Conservation (phyloP, 208 protist genomes). For the Zelonia costaricensis region DNA sequence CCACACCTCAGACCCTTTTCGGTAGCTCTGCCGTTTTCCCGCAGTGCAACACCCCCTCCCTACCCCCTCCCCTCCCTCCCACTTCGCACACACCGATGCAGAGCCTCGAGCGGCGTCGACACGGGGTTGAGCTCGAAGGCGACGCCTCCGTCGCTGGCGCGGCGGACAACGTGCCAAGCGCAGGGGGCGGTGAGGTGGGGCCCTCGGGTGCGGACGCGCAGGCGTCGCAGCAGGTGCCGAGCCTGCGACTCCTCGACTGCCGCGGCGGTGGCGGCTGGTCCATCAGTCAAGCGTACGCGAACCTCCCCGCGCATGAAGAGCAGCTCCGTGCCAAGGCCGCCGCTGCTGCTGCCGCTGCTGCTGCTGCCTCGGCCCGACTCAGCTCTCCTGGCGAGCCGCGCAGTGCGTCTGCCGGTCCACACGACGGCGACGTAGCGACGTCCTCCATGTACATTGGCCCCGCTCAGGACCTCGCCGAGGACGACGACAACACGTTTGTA, state of each 20-base stretch:
- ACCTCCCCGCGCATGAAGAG: conserved; percentile 39
- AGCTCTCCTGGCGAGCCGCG: background rate
- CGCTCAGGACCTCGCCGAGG: conserved; percentile 24
- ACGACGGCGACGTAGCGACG: background rate
- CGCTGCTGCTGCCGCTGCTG: no score
- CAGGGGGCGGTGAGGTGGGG: no score
- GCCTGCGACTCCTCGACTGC: conserved; percentile 41
- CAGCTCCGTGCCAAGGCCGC: conserved; percentile 34
- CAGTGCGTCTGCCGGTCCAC: conserved; percentile 4
- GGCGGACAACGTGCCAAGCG: no score
- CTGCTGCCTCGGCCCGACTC: no score
- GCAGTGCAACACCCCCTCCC: no score
- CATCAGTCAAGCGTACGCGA: conserved; percentile 53
- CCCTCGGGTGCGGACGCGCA: background rate
- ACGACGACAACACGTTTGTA: conserved; percentile 89
- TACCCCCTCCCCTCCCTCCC: no score
- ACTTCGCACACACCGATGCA: conserved; percentile 4
- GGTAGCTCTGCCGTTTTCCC: no score
- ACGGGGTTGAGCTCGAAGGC: background rate
- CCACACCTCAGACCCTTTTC: no score
- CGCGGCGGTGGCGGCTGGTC: conserved; percentile 76
- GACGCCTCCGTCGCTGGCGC: conserved; percentile 8
- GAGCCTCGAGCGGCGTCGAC: background rate
- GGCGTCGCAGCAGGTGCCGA: conserved; percentile 26
- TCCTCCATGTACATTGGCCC: conserved; percentile 13